A percentile compares a stretch with the other conserved stretches of the same genome.
These are phyloP conservation scores for Castanea crenata DNA, from an alignment of 306 rosid species.

Conservation along the genomic window DNA sequence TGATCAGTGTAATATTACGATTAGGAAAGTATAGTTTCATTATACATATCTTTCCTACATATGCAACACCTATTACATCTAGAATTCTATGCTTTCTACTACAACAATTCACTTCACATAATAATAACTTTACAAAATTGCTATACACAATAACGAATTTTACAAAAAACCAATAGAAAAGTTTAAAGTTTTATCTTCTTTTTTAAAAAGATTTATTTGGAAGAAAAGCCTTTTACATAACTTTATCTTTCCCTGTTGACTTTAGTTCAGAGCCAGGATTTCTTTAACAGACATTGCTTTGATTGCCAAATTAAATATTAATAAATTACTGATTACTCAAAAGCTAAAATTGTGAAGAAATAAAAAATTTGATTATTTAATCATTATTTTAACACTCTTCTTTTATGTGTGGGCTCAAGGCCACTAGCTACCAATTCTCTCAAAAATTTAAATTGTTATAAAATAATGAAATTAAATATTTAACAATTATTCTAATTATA, in stretches of 20 bases:
- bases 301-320: not conserved
- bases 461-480: too few species aligned
- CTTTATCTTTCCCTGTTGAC: not conserved
- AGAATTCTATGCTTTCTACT: not conserved
- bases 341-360: too few species aligned
- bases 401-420: too few species aligned
- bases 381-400: too few species aligned
- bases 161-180: not conserved
- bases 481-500: not conserved
- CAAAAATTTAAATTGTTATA: too few species aligned
- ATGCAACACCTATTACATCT: not conserved
- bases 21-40: not conserved
- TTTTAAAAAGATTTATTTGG: not conserved
- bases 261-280: not conserved
- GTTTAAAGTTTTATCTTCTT: too few species aligned
- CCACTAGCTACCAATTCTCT: too few species aligned
- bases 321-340: too few species aligned
- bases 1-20: not conserved
- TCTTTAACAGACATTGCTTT: not conserved
- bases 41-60: not conserved
- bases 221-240: not conserved
- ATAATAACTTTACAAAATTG: not conserved
- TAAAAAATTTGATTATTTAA: too few species aligned
- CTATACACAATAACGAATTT: not conserved
- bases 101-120: not conserved